These are phyloP conservation scores for Podila epicladia DNA, from an alignment of 192 early-diverging fungal species.

Conservation along the genomic window DNA sequence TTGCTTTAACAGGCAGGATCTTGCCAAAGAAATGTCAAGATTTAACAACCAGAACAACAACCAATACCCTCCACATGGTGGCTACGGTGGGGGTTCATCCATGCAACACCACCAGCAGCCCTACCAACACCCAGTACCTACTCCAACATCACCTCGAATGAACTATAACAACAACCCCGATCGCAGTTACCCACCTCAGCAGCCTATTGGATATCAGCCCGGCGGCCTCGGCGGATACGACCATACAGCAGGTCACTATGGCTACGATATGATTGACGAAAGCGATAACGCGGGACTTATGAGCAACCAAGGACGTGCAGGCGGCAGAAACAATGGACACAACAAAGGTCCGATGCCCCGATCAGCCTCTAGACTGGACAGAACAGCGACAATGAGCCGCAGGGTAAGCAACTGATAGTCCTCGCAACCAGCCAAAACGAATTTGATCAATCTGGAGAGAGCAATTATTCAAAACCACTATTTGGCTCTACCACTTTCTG, in stretches of 20 bases:
- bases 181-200: background rate
- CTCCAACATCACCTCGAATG: background rate
- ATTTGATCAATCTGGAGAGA: background rate
- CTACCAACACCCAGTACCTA: background rate
- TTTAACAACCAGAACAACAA: too few species aligned
- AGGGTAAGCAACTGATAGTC: background rate
- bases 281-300: constrained; percentile 23
- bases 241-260: constrained; percentile 5
- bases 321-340: background rate
- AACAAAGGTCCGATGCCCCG: background rate
- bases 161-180: background rate
- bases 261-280: constrained; percentile 36
- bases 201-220: constrained; percentile 7
- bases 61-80: too few species aligned
- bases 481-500: background rate
- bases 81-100: too few species aligned
- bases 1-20: too few species aligned
- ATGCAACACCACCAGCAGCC: background rate
- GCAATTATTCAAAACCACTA: too few species aligned
- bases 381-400: background rate
- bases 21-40: too few species aligned
- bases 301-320: constrained; percentile 16
- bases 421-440: background rate
- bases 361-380: background rate
- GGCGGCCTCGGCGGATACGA: constrained; percentile 13